Percentiles rank a stretch among this genome's conserved stretches.
Evolutionary conservation across 139 green algal species (phyloP).

Genomic region (Marvania coccoides): DNA sequence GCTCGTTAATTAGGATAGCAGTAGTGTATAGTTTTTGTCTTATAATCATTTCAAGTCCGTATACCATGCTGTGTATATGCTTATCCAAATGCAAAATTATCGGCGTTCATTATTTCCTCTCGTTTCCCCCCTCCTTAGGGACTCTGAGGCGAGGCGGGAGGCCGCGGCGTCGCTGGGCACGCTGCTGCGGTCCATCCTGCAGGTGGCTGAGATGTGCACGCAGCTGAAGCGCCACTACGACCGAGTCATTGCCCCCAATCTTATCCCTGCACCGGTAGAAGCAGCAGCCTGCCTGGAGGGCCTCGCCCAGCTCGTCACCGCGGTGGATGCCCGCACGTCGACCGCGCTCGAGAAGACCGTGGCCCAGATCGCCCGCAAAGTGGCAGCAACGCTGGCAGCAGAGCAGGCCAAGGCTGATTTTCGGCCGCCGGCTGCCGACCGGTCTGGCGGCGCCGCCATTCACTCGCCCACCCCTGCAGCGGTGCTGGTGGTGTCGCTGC

Average conservation of each 20-base stretch:
- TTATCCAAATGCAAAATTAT: too few relatives aligned
- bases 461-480: conserved; percentile 54
- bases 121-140: too few relatives aligned
- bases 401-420: conserved; percentile 57
- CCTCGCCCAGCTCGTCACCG: conserved; percentile 36
- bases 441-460: conserved; percentile 17
- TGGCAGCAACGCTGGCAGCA: conserved; percentile 21
- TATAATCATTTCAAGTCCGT: too few relatives aligned
- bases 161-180: conserved; percentile 17
- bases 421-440: conserved; percentile 21
- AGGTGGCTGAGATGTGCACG: conserved; percentile 12
- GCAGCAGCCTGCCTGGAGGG: conserved; percentile 27
- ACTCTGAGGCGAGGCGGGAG: not conserved
- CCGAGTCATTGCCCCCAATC: conserved; percentile 20
- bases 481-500: conserved; percentile 28
- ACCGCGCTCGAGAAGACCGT: conserved; percentile 34
- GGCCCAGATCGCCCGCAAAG: conserved; percentile 36
- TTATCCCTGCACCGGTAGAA: conserved; percentile 16
- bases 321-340: conserved; percentile 39
- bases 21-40: too few relatives aligned
- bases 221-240: conserved; percentile 43
- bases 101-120: too few relatives aligned
- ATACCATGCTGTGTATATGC: too few relatives aligned
- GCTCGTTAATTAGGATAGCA: too few relatives aligned
- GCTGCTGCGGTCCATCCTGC: conserved; percentile 35